Evolutionary conservation across 768 basidiomycete species (phyloP).

Genomic region (Leccinum uliginosum): DNA sequence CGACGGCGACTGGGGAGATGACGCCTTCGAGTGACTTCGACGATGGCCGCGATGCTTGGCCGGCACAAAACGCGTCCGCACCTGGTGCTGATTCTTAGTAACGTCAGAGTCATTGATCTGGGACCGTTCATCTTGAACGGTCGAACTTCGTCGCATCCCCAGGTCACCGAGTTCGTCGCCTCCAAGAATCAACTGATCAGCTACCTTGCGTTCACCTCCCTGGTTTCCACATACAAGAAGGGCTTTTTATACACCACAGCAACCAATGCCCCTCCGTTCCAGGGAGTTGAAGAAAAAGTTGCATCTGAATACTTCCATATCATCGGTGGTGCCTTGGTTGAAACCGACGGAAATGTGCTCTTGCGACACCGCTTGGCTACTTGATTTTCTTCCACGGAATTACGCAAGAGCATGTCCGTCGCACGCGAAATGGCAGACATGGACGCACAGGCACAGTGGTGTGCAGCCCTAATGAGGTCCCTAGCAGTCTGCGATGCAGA

Average conservation of each 20-base stretch:
- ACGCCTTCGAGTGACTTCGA: constrained; percentile 14
- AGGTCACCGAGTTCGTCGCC: constrained; percentile 44
- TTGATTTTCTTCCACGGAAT: no score
- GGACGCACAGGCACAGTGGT: no score
- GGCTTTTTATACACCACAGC: no score
- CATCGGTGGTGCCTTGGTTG: constrained; percentile 92
- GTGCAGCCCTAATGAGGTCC: no score
- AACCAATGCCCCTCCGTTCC: no score
- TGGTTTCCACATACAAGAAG: no score
- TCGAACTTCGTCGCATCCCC: constrained; percentile 21
- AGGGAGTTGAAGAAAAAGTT: constrained; percentile 72
- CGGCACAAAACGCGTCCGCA: neutral
- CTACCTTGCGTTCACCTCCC: constrained; percentile 47
- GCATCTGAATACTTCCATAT: constrained; percentile 77
- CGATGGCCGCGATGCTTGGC: constrained; percentile 6
- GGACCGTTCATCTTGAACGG: constrained; percentile 28
- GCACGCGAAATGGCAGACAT: no score
- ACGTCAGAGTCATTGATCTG: constrained; percentile 60
- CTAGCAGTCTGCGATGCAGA: no score
- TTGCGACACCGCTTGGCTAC: no score
- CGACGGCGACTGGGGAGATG: constrained; percentile 2
- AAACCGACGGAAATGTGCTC: constrained; percentile 92
- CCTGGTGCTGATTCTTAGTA: constrained; percentile 34
- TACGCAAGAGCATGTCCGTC: no score
- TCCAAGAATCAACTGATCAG: constrained; percentile 46